Percentiles rank a stretch among this genome's conserved stretches.
phyloP scores from a whole-genome alignment of 192 early-diverging fungal species.

The Linnemannia zychae region DNA sequence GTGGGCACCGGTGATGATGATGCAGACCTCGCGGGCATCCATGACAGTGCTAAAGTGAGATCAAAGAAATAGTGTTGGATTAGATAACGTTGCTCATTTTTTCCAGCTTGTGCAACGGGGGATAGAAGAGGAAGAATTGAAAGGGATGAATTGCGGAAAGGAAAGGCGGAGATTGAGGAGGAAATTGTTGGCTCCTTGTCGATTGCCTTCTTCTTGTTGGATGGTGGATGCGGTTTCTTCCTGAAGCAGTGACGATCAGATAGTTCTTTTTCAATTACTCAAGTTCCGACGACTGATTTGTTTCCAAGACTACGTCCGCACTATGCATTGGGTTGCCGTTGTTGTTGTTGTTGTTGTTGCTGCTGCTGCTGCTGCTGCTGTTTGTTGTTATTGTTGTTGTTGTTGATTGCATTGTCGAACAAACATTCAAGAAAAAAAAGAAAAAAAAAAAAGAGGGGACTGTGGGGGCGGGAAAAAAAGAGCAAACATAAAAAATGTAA shows the following conservation, averaged over 20 bases:
- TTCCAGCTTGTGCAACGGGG: conserved; percentile 17
- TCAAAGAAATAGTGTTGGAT: conserved; percentile 4
- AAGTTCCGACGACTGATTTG: background rate
- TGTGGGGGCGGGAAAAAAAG: conserved; percentile 1
- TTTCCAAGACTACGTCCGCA: background rate
- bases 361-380: background rate
- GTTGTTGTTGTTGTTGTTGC: background rate
- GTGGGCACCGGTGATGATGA: conserved; percentile 90
- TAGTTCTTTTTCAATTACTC: background rate
- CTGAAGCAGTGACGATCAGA: background rate
- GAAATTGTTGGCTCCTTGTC: background rate
- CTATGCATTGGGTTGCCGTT: background rate
- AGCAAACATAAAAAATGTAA: background rate
- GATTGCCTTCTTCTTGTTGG: background rate
- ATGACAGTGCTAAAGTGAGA: conserved; percentile 76
- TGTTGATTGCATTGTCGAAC: background rate
- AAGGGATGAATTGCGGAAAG: background rate
- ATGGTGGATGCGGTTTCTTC: too few relatives aligned
- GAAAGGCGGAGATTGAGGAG: background rate
- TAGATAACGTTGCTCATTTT: conserved; percentile 6
- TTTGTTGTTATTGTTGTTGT: too few relatives aligned
- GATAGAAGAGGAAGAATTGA: background rate
- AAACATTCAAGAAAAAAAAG: background rate
- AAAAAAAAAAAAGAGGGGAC: background rate
- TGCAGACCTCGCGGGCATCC: conserved; percentile 87